phyloP scores from a whole-genome alignment of 75 land plant genomes.

The Cunninghamia lanceolata region DNA sequence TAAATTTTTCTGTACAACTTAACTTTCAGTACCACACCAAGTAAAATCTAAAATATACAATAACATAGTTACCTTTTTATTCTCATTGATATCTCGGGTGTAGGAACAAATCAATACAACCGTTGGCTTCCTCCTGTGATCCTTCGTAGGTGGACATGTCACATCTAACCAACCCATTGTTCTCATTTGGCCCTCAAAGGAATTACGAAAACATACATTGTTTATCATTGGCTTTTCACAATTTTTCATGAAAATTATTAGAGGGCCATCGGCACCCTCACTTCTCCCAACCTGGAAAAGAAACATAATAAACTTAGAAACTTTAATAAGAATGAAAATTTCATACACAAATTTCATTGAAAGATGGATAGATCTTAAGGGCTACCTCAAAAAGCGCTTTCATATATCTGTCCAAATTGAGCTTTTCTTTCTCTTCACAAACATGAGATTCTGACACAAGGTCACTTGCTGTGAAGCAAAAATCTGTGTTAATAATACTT shows the following conservation, averaged over 20 bases:
- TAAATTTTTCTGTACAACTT: not conserved
- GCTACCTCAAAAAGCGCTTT: constrained; percentile 55
- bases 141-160: constrained; percentile 58
- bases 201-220: constrained; percentile 25
- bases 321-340: not conserved
- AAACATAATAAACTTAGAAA: not conserved
- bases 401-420: not conserved
- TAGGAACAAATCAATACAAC: constrained; percentile 7
- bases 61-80: not conserved
- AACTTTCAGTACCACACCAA: not conserved
- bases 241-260: constrained; percentile 68
- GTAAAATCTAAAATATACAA: not conserved
- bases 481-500: not conserved
- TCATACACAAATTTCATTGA: not conserved
- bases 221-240: constrained; percentile 49
- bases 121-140: constrained; percentile 60
- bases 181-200: constrained; percentile 48
- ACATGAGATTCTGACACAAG: constrained; percentile 15
- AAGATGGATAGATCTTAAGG: not conserved
- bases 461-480: constrained; percentile 27
- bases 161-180: constrained; percentile 47
- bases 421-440: constrained; percentile 8
- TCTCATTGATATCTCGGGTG: too few relatives aligned
- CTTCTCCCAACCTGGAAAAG: constrained; percentile 46
- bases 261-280: constrained; percentile 61